Percentiles rank a stretch among this genome's conserved stretches.
Conservation (phyloP, 139 green algal species). For the Tetraselmis chui region DNA sequence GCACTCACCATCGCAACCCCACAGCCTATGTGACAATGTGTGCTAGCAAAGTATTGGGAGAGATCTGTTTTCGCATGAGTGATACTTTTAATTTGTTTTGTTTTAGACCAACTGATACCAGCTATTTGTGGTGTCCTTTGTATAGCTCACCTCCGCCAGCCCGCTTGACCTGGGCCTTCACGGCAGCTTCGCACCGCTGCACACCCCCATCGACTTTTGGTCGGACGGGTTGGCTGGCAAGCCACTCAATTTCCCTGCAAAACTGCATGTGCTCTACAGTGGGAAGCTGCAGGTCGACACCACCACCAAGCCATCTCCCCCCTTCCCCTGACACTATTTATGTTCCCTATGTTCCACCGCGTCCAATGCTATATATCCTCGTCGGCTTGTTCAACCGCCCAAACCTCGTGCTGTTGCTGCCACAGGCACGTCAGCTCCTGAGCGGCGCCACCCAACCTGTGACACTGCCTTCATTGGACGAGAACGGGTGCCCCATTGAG, state of each 20-base stretch:
- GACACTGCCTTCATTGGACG: background rate
- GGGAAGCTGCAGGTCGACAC: background rate
- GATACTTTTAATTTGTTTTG: no score
- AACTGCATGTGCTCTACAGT: background rate
- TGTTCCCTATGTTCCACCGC: no score
- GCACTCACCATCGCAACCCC: background rate
- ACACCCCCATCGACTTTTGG: background rate
- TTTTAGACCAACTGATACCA: no score
- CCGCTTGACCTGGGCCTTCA: background rate
- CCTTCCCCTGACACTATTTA: background rate
- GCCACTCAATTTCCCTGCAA: background rate
- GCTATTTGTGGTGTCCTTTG: background rate
- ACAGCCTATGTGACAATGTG: no score
- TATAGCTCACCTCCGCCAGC: background rate
- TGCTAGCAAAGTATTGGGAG: no score
- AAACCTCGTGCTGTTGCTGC: background rate
- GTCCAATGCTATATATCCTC: no score
- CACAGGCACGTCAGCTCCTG: background rate
- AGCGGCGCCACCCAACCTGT: background rate
- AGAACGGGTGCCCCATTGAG: background rate
- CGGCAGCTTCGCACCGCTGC: background rate
- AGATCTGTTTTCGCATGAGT: no score
- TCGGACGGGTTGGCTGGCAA: background rate
- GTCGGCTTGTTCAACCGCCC: no score
- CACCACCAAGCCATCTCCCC: background rate